phyloP scores from a whole-genome alignment of 2,329 filamentous ascomycete species.

The Sclerotinia borealis region DNA sequence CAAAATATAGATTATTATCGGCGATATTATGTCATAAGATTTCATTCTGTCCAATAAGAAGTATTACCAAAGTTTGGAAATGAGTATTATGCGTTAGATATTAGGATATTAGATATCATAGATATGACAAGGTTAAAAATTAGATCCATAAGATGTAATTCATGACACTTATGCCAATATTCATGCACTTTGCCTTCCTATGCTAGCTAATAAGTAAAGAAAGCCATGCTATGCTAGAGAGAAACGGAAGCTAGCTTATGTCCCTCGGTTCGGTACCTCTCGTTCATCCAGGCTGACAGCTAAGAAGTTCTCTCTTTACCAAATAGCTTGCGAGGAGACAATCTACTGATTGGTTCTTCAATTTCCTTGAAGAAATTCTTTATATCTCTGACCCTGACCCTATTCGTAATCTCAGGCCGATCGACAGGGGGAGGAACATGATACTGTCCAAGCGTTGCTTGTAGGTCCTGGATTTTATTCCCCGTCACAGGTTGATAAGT shows the following conservation, averaged over 20 bases:
- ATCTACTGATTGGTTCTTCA: neutral
- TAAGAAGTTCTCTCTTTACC: neutral
- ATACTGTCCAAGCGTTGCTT: neutral
- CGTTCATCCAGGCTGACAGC: neutral
- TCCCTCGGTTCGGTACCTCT: neutral
- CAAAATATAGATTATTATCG: neutral
- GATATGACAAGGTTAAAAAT: neutral
- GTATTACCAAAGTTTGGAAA: neutral
- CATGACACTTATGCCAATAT: too few relatives aligned
- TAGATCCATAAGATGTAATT: too few relatives aligned
- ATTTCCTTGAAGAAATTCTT: neutral
- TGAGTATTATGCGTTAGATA: neutral
- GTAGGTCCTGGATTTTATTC: neutral
- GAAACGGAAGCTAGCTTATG: neutral
- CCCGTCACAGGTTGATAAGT: neutral
- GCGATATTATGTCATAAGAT: neutral
- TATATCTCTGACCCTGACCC: neutral
- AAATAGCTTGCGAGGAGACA: neutral
- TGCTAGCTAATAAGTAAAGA: neutral
- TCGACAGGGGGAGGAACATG: neutral
- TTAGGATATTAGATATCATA: neutral
- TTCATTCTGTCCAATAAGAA: neutral
- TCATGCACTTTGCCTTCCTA: too few relatives aligned
- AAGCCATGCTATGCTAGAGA: neutral
- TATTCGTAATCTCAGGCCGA: neutral